These are phyloP conservation scores for Dictyostelium firmibasis DNA, from an alignment of 78 protist species.

Conservation along the genomic window DNA sequence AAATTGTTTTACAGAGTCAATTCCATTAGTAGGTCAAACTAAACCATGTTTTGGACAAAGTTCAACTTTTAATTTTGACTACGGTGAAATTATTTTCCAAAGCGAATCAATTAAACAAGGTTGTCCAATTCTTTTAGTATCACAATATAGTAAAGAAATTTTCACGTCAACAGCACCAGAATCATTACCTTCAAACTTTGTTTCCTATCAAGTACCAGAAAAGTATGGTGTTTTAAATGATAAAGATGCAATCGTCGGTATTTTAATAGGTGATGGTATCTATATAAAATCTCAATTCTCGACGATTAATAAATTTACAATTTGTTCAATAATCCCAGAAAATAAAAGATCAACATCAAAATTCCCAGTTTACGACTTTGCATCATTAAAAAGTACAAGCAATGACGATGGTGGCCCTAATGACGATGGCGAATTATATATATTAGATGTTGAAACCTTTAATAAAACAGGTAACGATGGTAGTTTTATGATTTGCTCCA, in stretches of 20 bases:
- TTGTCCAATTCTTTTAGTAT: not conserved
- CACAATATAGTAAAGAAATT: not conserved
- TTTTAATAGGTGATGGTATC: slow-evolving; percentile 1
- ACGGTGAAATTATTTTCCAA: not conserved
- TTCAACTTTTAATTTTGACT: not conserved
- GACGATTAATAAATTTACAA: not conserved
- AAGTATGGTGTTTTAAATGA: slow-evolving; percentile 3
- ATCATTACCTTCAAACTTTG: slow-evolving; percentile 9
- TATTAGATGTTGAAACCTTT: not conserved
- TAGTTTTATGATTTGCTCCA: not conserved
- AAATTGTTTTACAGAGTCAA: not conserved
- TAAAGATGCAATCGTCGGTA: slow-evolving; percentile 4
- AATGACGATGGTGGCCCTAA: not conserved
- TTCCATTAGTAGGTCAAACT: not conserved
- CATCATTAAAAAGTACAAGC: not conserved
- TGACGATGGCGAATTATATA: not conserved
- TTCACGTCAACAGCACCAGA: not conserved
- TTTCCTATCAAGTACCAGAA: not conserved
- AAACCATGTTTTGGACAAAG: slow-evolving; percentile 27
- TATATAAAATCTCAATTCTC: not conserved
- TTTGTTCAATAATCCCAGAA: not conserved
- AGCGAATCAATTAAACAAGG: not conserved
- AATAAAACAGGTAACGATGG: not conserved
- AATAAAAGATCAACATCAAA: not conserved
- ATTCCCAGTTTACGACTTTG: slow-evolving; percentile 32